Percentiles rank a stretch among this genome's conserved stretches.
Evolutionary conservation across 2,329 filamentous ascomycete species (phyloP).

Genomic region (Dothistroma pini): DNA sequence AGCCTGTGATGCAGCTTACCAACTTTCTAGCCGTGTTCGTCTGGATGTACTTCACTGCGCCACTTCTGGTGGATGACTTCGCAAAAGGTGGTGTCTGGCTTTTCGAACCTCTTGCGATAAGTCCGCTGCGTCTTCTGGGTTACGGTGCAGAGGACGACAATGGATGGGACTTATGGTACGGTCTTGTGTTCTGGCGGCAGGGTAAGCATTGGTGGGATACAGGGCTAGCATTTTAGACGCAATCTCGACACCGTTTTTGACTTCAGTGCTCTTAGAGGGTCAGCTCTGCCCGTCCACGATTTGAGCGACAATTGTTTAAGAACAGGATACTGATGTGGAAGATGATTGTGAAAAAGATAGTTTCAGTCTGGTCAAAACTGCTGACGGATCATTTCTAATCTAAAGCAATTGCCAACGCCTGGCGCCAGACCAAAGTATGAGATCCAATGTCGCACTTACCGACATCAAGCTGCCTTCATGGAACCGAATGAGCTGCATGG

Average conservation of each 20-base stretch:
- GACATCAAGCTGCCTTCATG: too few species aligned
- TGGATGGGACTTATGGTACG: slow-evolving; percentile 64
- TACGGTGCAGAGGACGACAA: slow-evolving; percentile 58
- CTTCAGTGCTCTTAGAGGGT: background rate
- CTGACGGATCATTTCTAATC: too few species aligned
- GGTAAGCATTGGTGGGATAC: slow-evolving; percentile 63
- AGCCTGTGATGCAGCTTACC: slow-evolving; percentile 44
- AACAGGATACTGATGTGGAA: too few species aligned
- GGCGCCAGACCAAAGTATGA: too few species aligned
- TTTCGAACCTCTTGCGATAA: slow-evolving; percentile 76
- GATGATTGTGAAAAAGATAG: too few species aligned
- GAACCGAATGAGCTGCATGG: too few species aligned
- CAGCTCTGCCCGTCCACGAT: background rate
- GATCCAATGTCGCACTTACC: too few species aligned
- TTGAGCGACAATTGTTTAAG: too few species aligned
- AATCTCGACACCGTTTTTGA: background rate
- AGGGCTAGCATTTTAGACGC: slow-evolving; percentile 44
- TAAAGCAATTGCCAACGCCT: too few species aligned
- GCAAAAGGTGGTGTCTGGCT: slow-evolving; percentile 71
- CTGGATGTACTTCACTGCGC: slow-evolving; percentile 67
- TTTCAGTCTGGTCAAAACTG: too few species aligned
- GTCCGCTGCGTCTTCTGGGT: slow-evolving; percentile 63
- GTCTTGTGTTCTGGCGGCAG: slow-evolving; percentile 55
- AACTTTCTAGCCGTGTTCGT: slow-evolving; percentile 61
- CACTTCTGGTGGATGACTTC: slow-evolving; percentile 71